phyloP scores from a whole-genome alignment of 106 monocot genomes.

The Amphibolis antarctica region DNA sequence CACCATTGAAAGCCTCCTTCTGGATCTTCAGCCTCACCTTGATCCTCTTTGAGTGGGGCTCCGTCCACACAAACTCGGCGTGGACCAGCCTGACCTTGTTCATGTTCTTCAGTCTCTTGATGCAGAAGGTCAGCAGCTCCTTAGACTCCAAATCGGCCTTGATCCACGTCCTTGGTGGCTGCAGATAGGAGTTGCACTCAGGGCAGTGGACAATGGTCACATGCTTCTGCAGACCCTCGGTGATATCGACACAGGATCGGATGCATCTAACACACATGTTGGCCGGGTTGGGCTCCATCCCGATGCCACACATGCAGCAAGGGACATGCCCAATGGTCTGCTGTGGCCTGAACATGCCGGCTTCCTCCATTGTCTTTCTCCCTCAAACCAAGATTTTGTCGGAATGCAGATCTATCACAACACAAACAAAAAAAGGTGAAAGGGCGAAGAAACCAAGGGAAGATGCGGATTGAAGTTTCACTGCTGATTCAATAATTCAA shows the following conservation, averaged over 20 bases:
- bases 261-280: conserved; percentile 27
- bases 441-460: too few species aligned
- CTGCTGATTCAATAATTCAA: too few species aligned
- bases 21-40: conserved; percentile 57
- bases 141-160: conserved; percentile 23
- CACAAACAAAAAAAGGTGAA: too few species aligned
- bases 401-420: too few species aligned
- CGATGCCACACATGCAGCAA: conserved; percentile 27
- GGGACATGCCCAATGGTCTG: conserved; percentile 17
- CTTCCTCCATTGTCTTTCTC: conserved; percentile 8
- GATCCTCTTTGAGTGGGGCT: conserved; percentile 90
- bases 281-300: conserved; percentile 21
- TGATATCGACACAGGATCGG: conserved; percentile 22
- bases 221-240: conserved; percentile 26
- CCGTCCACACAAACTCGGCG: conserved; percentile 58
- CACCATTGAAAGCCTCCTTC: conserved; percentile 49
- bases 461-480: too few species aligned
- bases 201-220: conserved; percentile 24
- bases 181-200: conserved; percentile 19
- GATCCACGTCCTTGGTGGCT: conserved; percentile 25
- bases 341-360: conserved; percentile 18
- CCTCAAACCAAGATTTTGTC: too few species aligned
- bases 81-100: conserved; percentile 20
- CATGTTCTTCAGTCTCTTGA: conserved; percentile 25
- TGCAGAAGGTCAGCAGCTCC: conserved; percentile 23